Evolutionary conservation across 2,329 filamentous ascomycete species (phyloP), one percentile per base, ranked within the genome.

Genomic region (Colletotrichum tanaceti): DNA sequence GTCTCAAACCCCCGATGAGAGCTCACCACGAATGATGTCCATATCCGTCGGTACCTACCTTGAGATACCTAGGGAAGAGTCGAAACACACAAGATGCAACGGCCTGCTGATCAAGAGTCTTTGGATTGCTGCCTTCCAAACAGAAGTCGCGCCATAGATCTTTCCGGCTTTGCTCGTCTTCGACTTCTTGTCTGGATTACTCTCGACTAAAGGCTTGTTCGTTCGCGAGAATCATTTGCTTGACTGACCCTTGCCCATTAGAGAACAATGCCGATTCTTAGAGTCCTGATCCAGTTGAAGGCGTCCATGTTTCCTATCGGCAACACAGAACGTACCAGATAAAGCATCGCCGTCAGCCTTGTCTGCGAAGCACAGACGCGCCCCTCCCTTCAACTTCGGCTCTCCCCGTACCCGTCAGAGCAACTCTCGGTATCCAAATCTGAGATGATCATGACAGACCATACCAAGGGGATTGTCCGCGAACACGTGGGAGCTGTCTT

Each of bases 361-460:
- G 24, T 35, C 44, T 38, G n/a, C n/a, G n/a, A 50, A 63, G 64
- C 65, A 68, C 60, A 63, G 54, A 65, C 47, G 39, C 20, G 43
- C 47, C 43, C 3, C 20, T 10, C 24, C 28, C 55, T 55, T 57
- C 44, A 18, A 44, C 60, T 65, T 41, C 39, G 22, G 47, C 35
- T 44, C 38, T 18, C 28, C 41, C 41, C 54, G 39, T 68, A n/a
- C 6, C 47, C 46, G 61, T 50, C 41, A 43, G 47, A 28, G 46
- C 28, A 50, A 38, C 46, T 44, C n/a, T 38, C 18, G 3, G 41
- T 43, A 35, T 3, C 20, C n/a, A 18, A 14, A 59, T 54, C 22
- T 32, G 7, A 58, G 41, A 43, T n/a, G 22, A 38, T 53, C 11
- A 22, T 43, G 60, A 35, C 28, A 46, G 32, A 46, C 46, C 47